Evolutionary conservation across 371 early-diverging fungal genomes (phyloP).

Genomic region (Lichtheimia ornata): DNA sequence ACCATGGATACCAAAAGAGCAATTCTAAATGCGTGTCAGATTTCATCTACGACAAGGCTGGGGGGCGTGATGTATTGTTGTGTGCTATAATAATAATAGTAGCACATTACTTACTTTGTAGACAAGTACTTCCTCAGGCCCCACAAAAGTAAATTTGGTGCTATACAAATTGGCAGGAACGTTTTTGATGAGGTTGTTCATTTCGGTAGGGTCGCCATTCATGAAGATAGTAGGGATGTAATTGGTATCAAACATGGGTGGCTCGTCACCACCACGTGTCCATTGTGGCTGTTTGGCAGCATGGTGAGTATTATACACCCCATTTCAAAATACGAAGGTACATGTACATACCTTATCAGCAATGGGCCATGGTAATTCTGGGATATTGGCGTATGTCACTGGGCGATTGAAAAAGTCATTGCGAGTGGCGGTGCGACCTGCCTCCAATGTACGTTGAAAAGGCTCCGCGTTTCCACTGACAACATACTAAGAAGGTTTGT

Average conservation of each 20-base stretch:
- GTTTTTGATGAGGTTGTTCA: constrained; percentile 36
- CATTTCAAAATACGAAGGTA: background rate
- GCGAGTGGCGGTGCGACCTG: constrained; percentile 32
- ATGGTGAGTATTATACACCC: constrained; percentile 51
- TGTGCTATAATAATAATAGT: constrained; percentile 51
- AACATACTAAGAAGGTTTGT: constrained; percentile 34
- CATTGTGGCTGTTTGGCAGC: constrained; percentile 49
- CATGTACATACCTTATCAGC: constrained; percentile 22
- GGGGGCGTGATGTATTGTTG: background rate
- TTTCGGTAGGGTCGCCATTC: constrained; percentile 26
- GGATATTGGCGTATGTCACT: constrained; percentile 57
- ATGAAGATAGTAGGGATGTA: constrained; percentile 58
- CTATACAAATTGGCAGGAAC: constrained; percentile 22
- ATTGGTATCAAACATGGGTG: constrained; percentile 52
- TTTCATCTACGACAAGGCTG: constrained; percentile 10
- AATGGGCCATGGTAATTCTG: constrained; percentile 54
- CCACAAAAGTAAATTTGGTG: constrained; percentile 42
- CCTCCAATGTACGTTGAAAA: constrained; percentile 47
- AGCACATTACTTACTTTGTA: constrained; percentile 43
- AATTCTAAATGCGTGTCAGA: constrained; percentile 30
- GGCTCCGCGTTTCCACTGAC: constrained; percentile 44
- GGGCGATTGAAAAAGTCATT: constrained; percentile 54
- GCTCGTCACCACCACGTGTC: constrained; percentile 40
- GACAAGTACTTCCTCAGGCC: constrained; percentile 46
- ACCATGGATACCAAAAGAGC: constrained; percentile 51